Evolutionary conservation across 768 basidiomycete species (phyloP).

Genomic region (Boletus tomentosulus): DNA sequence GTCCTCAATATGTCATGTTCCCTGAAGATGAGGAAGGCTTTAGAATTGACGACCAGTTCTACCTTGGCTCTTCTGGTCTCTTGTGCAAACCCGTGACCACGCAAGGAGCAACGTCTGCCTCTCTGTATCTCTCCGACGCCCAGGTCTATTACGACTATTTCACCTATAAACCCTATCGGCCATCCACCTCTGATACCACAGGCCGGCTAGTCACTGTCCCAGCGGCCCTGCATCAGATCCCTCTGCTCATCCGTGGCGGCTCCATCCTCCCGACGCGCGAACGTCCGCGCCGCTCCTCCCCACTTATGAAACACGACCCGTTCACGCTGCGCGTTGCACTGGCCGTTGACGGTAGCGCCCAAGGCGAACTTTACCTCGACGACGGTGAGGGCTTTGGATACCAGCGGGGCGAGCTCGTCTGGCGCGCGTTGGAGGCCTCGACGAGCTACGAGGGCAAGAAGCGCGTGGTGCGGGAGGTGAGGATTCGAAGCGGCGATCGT

Average conservation of each 20-base stretch:
- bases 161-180: conserved; percentile 61
- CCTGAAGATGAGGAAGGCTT: conserved; percentile 86
- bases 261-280: conserved; percentile 86
- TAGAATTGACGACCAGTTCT: conserved; percentile 91
- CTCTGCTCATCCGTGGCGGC: conserved; percentile 86
- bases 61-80: conserved; percentile 81
- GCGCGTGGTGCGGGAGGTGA: conserved; percentile 35
- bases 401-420: conserved; percentile 73
- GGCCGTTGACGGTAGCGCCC: conserved; percentile 51
- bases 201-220: conserved; percentile 72
- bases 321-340: conserved; percentile 88
- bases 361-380: conserved; percentile 90
- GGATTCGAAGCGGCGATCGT: conserved; percentile 50
- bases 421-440: conserved; percentile 70
- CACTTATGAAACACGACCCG: conserved; percentile 87
- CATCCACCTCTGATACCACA: conserved; percentile 39
- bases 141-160: conserved; percentile 97
- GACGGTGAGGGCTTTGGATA: conserved; percentile 85
- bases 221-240: conserved; percentile 75
- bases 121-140: conserved; percentile 84
- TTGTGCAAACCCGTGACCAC: conserved; percentile 87
- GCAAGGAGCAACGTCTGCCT: conserved; percentile 62
- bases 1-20: conserved; percentile 95
- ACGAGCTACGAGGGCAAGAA: conserved; percentile 23
- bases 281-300: conserved; percentile 79